Conservation (phyloP, 2,329 filamentous ascomycete genomes). For the Grosmannia huntii region DNA sequence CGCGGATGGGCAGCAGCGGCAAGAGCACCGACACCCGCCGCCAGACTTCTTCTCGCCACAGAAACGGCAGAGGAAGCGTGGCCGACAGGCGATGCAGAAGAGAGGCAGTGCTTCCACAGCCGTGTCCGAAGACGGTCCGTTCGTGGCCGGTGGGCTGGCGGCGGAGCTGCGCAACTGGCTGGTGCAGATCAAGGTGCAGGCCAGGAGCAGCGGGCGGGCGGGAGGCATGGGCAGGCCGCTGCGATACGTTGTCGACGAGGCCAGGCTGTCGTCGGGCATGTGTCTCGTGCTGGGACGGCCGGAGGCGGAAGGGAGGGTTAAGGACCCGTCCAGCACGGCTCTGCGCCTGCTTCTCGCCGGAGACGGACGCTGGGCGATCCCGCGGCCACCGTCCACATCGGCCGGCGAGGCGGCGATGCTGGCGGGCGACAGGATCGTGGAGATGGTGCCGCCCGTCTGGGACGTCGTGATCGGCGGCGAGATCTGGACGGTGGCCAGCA, state of each 20-base stretch:
- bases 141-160: slow-evolving; percentile 27
- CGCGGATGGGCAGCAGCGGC: neutral
- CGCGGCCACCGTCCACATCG: no score
- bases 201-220: slow-evolving; percentile 15
- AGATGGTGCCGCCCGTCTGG: slow-evolving; percentile 16
- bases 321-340: neutral
- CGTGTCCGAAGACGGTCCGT: slow-evolving; percentile 10
- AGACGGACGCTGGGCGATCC: slow-evolving; percentile 9
- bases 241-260: slow-evolving; percentile 7
- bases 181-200: slow-evolving; percentile 28
- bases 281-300: slow-evolving; percentile 14
- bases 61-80: slow-evolving; percentile 9
- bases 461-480: slow-evolving; percentile 10
- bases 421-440: slow-evolving; percentile 13
- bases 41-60: slow-evolving; percentile 13
- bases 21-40: neutral
- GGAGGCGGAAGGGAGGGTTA: slow-evolving; percentile 2
- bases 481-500: slow-evolving; percentile 15
- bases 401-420: neutral
- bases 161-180: slow-evolving; percentile 31
- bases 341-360: slow-evolving; percentile 14
- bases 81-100: neutral
- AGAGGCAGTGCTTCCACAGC: neutral
- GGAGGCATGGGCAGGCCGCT: slow-evolving; percentile 2
- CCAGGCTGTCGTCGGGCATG: slow-evolving; percentile 14